A percentile compares a stretch with the other conserved stretches of the same genome.
These are phyloP conservation scores for Aristolochia fimbriata DNA, from an alignment of 164 flowering plant genomes.

Conservation along the genomic window DNA sequence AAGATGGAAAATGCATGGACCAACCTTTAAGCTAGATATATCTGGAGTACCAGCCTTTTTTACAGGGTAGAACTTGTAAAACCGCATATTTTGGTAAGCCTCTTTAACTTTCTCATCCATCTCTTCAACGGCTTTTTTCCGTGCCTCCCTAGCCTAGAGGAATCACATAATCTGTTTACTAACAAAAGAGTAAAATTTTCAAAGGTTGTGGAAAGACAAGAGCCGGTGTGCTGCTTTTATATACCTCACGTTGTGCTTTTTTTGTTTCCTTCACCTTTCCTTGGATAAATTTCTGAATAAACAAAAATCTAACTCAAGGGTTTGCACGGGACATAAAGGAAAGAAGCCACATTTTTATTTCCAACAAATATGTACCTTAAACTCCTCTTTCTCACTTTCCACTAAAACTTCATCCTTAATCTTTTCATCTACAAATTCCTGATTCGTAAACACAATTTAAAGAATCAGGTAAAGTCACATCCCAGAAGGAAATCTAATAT, in stretches of 20 bases:
- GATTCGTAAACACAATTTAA: not conserved
- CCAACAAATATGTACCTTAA: conserved; percentile 35
- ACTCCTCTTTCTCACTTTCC: conserved; percentile 71
- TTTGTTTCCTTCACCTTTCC: conserved; percentile 82
- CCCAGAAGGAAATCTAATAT: not conserved
- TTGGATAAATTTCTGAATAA: conserved; percentile 59
- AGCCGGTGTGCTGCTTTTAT: not conserved
- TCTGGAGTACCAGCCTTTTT: conserved; percentile 74
- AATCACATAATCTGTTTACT: not conserved
- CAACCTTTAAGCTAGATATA: conserved; percentile 68
- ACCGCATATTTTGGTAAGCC: conserved; percentile 59
- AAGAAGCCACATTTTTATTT: not conserved
- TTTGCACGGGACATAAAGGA: not conserved
- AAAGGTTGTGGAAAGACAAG: not conserved
- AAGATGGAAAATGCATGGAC: not conserved
- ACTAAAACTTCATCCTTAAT: conserved; percentile 53
- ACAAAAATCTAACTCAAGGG: not conserved
- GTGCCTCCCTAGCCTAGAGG: conserved; percentile 76
- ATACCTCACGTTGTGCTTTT: conserved; percentile 76
- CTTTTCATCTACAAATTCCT: conserved; percentile 73
- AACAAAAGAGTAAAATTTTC: not conserved
- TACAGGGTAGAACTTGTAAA: conserved; percentile 94
- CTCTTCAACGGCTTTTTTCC: conserved; percentile 60
- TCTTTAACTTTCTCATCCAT: conserved; percentile 62
- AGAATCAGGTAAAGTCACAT: not conserved